These are phyloP conservation scores for Oemleria cerasiformis DNA, from an alignment of 306 rosid genomes.

Conservation along the genomic window DNA sequence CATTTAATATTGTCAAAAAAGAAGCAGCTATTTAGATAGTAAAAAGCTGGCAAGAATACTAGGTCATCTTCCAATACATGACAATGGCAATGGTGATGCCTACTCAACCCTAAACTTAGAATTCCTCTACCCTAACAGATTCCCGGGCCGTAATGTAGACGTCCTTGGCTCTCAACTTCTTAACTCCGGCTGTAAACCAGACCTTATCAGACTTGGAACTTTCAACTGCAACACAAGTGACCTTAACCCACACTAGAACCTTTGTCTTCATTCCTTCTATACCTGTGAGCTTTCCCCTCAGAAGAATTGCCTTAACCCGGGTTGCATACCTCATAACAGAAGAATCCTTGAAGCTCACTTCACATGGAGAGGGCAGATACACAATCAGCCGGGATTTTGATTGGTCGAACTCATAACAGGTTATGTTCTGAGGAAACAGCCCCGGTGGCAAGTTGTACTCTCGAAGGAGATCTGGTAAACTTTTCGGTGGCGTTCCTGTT, in stretches of 20 bases:
- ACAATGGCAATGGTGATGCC: slow-evolving; percentile 10
- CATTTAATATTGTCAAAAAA: slow-evolving; percentile 2
- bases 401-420: slow-evolving; percentile 80
- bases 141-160: slow-evolving; percentile 59
- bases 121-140: slow-evolving; percentile 60
- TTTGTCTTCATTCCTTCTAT: slow-evolving; percentile 96
- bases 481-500: slow-evolving; percentile 72
- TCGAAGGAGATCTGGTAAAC: slow-evolving; percentile 83
- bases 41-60: slow-evolving; percentile 18
- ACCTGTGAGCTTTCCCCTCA: slow-evolving; percentile 73
- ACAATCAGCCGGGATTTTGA: slow-evolving; percentile 69
- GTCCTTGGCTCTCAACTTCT: slow-evolving; percentile 82
- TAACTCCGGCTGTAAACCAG: slow-evolving; percentile 88
- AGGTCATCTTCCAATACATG: slow-evolving; percentile 17
- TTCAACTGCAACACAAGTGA: slow-evolving; percentile 71
- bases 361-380: slow-evolving; percentile 78
- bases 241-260: slow-evolving; percentile 92
- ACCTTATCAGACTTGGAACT: slow-evolving; percentile 83
- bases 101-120: slow-evolving; percentile 36
- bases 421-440: slow-evolving; percentile 79
- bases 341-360: slow-evolving; percentile 89
- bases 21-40: slow-evolving; percentile 17
- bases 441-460: slow-evolving; percentile 89
- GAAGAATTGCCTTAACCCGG: slow-evolving; percentile 68
- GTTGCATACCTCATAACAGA: slow-evolving; percentile 67